phyloP scores from a whole-genome alignment of 192 early-diverging fungal species.

The Oehlia diaphana region DNA sequence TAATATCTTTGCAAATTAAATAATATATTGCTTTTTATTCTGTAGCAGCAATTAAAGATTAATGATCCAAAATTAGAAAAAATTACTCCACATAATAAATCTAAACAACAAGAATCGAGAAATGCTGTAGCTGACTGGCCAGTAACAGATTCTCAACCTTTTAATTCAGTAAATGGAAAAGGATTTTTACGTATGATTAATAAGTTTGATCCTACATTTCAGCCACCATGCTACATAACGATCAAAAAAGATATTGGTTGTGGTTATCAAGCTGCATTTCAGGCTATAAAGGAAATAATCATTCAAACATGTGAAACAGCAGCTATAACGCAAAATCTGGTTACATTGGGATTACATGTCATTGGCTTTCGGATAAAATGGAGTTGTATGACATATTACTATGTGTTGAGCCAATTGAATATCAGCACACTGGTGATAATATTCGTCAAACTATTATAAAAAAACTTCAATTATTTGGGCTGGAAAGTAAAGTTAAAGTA shows the following conservation, averaged over 20 bases:
- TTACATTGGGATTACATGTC: neutral
- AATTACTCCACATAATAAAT: neutral
- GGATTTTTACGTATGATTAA: slow-evolving; percentile 1
- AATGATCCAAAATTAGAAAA: neutral
- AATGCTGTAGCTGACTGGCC: neutral
- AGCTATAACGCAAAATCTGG: neutral
- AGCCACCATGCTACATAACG: neutral
- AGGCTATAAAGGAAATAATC: neutral
- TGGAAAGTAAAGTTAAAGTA: neutral
- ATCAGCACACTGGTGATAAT: neutral
- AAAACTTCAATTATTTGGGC: neutral
- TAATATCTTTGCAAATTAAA: too few species aligned
- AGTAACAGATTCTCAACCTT: slow-evolving; percentile 1
- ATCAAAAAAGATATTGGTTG: neutral
- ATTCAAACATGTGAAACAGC: neutral
- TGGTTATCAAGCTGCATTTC: neutral
- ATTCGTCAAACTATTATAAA: neutral
- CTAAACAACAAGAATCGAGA: neutral
- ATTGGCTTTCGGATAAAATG: neutral
- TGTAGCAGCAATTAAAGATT: neutral
- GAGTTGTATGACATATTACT: neutral
- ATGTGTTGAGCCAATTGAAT: neutral
- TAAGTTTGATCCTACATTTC: neutral
- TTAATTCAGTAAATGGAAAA: neutral
- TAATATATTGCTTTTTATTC: too few species aligned